Conservation (phyloP, 192 early-diverging fungal species). For the Umbelopsis sp. region DNA sequence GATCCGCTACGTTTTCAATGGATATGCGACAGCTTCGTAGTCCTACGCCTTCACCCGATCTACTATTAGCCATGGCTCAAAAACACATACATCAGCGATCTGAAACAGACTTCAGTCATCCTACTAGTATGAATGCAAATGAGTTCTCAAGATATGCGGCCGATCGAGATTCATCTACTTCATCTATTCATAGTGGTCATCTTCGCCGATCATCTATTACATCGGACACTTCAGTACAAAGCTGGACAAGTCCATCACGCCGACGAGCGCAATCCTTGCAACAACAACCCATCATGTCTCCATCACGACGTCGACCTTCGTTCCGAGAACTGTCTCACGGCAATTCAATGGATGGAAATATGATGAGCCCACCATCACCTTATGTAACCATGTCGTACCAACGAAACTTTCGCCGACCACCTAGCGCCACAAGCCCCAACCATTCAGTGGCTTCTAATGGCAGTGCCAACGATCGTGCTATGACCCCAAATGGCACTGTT, state of each 20-base stretch:
- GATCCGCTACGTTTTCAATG: neutral
- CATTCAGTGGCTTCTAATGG: constrained; percentile 8
- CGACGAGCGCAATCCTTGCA: constrained; percentile 29
- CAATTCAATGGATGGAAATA: neutral
- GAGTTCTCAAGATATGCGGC: constrained; percentile 33
- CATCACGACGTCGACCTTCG: constrained; percentile 27
- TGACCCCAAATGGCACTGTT: constrained; percentile 25
- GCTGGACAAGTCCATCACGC: constrained; percentile 18
- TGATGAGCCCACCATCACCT: constrained; percentile 12
- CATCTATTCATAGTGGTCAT: constrained; percentile 37
- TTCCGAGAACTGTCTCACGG: constrained; percentile 36
- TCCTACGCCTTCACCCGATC: constrained; percentile 35
- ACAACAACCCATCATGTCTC: constrained; percentile 20
- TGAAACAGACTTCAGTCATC: neutral
- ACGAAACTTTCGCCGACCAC: constrained; percentile 3
- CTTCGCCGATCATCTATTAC: constrained; percentile 32
- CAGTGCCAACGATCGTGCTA: constrained; percentile 10
- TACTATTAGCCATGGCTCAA: constrained; percentile 38
- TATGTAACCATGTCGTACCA: constrained; percentile 1
- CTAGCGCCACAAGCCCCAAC: constrained; percentile 10
- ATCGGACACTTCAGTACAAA: constrained; percentile 28
- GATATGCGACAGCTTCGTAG: constrained; percentile 21
- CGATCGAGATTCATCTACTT: constrained; percentile 37
- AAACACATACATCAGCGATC: constrained; percentile 34
- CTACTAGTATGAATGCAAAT: constrained; percentile 24